Evolutionary conservation across 2,329 filamentous ascomycete species (phyloP), one percentile per base, ranked within the genome.

Genomic region (Clonostachys byssicola): DNA sequence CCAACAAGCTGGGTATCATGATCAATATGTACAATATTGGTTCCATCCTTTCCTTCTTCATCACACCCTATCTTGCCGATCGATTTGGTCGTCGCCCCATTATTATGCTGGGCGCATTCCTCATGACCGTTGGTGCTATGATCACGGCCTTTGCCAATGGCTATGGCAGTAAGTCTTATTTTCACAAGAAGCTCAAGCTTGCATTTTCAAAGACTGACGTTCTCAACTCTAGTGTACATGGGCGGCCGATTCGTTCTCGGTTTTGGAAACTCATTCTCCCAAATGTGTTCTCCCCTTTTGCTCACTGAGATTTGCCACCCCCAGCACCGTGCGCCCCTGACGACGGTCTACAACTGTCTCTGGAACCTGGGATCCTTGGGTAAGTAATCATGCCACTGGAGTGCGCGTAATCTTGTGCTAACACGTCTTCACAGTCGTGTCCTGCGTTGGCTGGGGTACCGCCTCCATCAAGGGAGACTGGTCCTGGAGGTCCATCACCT

Each of bases 261-360:
- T 51, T 87, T 89, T 55, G 85, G 85, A 41, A 84, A 84, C 66
- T 80, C 78, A 43, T 66, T 86, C 44, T 71, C 81, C 0, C 82
- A 86, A 55, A 79, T 84, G 66, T 75, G 78, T 5, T 83, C 81
- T 12, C 83, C 83, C 5, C 70, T 86, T 44, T 71, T 86, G 8
- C 72, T 86, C 12, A 81, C 80, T 5, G 84, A 87, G 67, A 75
- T 87, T 50, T 81, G 77, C 64, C 83, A 87, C 58, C 83, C 83
- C 20, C 83, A 86, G 58, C 83, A 88, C 59, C 79, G 83, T 58
- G 83, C 76, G 33, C 78, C 77, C 30, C 73, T 86, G 43, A 86
- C 83, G 2, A 73, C 83, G 13, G 73, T 86, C 49, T 86, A 86
- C 66, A 86, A 87, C 63, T 85, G 80, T 55, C 64, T 86, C 45